Evolutionary conservation across 345 rosid genomes (phyloP), one percentile per base, ranked within the genome.

Genomic region (Brassica nigra): DNA sequence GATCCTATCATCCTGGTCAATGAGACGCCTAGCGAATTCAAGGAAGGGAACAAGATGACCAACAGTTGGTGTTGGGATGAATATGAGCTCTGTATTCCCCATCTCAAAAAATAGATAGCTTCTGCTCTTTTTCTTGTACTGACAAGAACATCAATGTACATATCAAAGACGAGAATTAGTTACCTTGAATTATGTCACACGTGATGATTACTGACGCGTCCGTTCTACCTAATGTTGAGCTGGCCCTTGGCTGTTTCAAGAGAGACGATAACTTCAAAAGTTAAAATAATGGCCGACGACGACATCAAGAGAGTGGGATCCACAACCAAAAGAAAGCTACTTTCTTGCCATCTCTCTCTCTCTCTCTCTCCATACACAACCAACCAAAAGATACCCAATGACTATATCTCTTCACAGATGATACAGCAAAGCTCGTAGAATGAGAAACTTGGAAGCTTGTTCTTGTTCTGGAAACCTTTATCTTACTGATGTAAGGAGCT

Each of bases 1-100:
- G 83, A 91, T 54, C 68, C 77, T 62, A 61, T 87, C 86, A 76
- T 81, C 84, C 10, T 71, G 77, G 1, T 76, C 70, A 65, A 88
- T 78, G 37, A 91, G 78, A 62, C 80, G 77, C 62, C 72, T 85
- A 1, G 89, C 85, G 8, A 92, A 81, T 52, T 89, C 90, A 14
- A 88, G 30, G 57, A 82, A 36, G 2, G 90, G 81, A 18, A 83
- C 81, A 30, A 85, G 61, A 87, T 91, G 92, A 59, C 91, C 86
- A 62, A 82, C 68, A 0, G 71, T 52, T 10, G 81, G 84, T 62
- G 72, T 62, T 34, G 81, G 82, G 8, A 77, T 78, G 76, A 82
- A 73, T 73, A 82, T 74, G 62, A 82, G 72, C 78, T 82, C 82
- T 62, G 44, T 8, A 29, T 37, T 78, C 52, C 66, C 70, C 78